Evolutionary conservation across 331 rosid species (phyloP).

Genomic region (Quercus lobata): DNA sequence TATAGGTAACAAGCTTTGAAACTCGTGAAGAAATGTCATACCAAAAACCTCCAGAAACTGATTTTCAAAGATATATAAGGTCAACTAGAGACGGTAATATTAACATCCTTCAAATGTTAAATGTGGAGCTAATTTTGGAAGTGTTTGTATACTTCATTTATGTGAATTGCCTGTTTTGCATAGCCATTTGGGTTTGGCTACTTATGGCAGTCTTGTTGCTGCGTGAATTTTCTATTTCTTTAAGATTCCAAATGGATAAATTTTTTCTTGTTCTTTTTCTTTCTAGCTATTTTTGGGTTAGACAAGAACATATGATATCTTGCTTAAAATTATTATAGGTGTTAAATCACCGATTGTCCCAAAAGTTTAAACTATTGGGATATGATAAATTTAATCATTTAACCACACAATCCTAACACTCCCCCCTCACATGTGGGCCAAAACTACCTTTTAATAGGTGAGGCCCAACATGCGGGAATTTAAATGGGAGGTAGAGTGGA

Average conservation of each 20-base stretch:
- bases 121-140: neutral
- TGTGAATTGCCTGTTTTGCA: neutral
- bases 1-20: conserved; percentile 60
- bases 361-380: too few relatives aligned
- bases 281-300: neutral
- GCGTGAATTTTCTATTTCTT: neutral
- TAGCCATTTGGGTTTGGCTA: neutral
- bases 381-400: too few relatives aligned
- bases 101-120: conserved; percentile 14
- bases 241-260: neutral
- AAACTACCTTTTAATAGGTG: too few relatives aligned
- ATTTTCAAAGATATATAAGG: conserved; percentile 80
- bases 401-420: too few relatives aligned
- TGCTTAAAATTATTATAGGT: too few relatives aligned
- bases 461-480: too few relatives aligned
- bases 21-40: conserved; percentile 59
- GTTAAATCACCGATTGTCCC: too few relatives aligned
- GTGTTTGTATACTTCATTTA: neutral
- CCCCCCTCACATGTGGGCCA: too few relatives aligned
- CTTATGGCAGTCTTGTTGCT: neutral
- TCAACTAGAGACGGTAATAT: conserved; percentile 69
- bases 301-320: neutral
- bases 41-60: conserved; percentile 73
- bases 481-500: too few relatives aligned
- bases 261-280: neutral